phyloP scores from a whole-genome alignment of 139 green algal genomes.

The Astrephomene gubernaculifera region DNA sequence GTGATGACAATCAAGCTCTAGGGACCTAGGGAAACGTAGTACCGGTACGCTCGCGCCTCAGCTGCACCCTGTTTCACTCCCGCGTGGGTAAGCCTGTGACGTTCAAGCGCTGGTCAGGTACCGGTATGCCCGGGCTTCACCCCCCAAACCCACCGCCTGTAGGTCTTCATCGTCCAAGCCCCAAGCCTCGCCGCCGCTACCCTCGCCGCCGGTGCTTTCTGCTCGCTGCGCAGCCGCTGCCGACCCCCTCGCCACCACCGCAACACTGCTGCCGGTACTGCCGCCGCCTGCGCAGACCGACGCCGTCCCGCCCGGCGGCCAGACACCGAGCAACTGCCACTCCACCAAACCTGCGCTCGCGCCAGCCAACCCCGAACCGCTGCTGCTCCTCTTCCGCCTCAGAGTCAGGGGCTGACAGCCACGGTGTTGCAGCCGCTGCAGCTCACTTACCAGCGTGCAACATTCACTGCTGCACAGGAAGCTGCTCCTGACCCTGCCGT shows the following conservation, averaged over 20 bases:
- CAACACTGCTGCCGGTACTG: background rate
- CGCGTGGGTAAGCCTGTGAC: too few species aligned
- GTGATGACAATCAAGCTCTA: too few species aligned
- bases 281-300: background rate
- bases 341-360: background rate
- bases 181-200: background rate
- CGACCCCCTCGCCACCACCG: background rate
- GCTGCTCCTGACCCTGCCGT: background rate
- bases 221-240: background rate
- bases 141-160: too few species aligned
- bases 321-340: slow-evolving; percentile 4
- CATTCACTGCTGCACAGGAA: background rate
- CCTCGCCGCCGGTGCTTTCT: background rate
- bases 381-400: too few species aligned
- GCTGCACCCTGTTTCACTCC: too few species aligned
- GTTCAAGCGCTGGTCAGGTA: too few species aligned
- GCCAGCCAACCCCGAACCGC: background rate
- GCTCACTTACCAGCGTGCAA: background rate
- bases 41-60: too few species aligned
- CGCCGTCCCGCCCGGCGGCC: background rate
- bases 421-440: background rate
- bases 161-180: background rate
- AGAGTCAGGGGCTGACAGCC: too few species aligned
- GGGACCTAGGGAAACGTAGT: too few species aligned
- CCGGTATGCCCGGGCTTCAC: too few species aligned